phyloP scores from a whole-genome alignment of 805 yeast genomes.

The Cyberlindnera maclurae region DNA sequence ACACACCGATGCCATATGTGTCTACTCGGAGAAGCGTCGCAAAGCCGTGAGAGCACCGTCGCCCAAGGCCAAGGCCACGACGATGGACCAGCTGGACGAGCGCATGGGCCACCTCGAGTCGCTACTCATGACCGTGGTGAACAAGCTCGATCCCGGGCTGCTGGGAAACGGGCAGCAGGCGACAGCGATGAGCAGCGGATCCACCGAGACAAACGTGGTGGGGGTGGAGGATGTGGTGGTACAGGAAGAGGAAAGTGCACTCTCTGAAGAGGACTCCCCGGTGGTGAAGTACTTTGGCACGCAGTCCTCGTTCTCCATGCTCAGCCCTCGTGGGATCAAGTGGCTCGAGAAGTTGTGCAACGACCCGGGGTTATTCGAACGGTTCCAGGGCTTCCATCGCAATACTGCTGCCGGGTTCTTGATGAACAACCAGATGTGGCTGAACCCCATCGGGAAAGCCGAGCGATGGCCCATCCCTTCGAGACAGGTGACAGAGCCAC shows the following conservation, averaged over 20 bases:
- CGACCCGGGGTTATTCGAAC: slow-evolving; percentile 13
- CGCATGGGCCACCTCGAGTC: slow-evolving; percentile 29
- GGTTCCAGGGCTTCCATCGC: slow-evolving; percentile 22
- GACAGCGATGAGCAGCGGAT: not conserved
- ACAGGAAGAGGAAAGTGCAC: not conserved
- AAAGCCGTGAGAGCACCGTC: slow-evolving; percentile 1
- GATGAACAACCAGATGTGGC: slow-evolving; percentile 25
- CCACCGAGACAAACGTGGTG: not conserved
- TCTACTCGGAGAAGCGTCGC: slow-evolving; percentile 1
- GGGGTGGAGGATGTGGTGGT: not conserved
- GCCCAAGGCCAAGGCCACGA: too few species aligned
- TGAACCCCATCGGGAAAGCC: slow-evolving; percentile 26
- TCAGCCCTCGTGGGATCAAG: slow-evolving; percentile 33
- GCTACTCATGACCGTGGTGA: slow-evolving; percentile 25
- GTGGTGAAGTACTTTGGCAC: slow-evolving; percentile 18
- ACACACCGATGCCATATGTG: slow-evolving; percentile 34
- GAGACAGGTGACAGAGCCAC: slow-evolving; percentile 14
- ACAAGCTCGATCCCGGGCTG: slow-evolving; percentile 13
- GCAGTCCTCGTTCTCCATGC: slow-evolving; percentile 28
- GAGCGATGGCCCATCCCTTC: slow-evolving; percentile 27
- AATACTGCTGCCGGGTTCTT: slow-evolving; percentile 16
- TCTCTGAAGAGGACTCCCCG: not conserved
- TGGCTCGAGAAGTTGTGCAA: slow-evolving; percentile 28
- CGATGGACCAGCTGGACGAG: slow-evolving; percentile 20
- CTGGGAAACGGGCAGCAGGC: not conserved